phyloP scores from a whole-genome alignment of 768 basidiomycete genomes.

The Rhodotorula kratochvilovae region DNA sequence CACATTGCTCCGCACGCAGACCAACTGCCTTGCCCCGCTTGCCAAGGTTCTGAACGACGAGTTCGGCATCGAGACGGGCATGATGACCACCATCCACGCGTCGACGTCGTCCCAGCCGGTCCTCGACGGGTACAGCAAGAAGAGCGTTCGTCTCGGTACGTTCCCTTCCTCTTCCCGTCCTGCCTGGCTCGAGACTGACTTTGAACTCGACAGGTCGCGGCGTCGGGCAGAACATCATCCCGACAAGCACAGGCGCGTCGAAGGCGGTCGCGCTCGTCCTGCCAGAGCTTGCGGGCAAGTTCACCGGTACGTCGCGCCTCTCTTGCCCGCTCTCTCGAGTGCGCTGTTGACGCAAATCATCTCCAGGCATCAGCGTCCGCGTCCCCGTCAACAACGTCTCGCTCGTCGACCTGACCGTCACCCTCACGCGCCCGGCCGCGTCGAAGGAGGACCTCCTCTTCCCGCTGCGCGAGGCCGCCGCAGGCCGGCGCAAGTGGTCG shows the following conservation, averaged over 20 bases:
- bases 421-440: constrained; percentile 42
- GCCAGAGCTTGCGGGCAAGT: constrained; percentile 48
- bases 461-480: constrained; percentile 44
- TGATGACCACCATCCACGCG: constrained; percentile 50
- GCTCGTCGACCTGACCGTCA: constrained; percentile 48
- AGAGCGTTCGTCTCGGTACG: constrained; percentile 27
- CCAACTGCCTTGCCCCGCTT: constrained; percentile 49
- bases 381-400: constrained; percentile 49
- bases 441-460: constrained; percentile 45
- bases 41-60: constrained; percentile 46
- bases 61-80: constrained; percentile 47
- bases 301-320: constrained; percentile 43
- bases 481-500: constrained; percentile 7
- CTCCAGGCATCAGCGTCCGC: constrained; percentile 47
- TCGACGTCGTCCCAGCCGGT: constrained; percentile 47
- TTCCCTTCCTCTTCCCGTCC: neutral
- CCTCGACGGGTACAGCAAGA: constrained; percentile 48
- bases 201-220: constrained; percentile 31
- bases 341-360: neutral
- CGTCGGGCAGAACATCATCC: constrained; percentile 47
- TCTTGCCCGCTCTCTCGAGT: neutral
- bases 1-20: constrained; percentile 15
- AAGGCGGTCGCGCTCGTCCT: constrained; percentile 48
- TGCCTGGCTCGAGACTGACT: no score
- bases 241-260: constrained; percentile 47